phyloP scores from a whole-genome alignment of 257 asterid genomes.

The Petunia secreta region DNA sequence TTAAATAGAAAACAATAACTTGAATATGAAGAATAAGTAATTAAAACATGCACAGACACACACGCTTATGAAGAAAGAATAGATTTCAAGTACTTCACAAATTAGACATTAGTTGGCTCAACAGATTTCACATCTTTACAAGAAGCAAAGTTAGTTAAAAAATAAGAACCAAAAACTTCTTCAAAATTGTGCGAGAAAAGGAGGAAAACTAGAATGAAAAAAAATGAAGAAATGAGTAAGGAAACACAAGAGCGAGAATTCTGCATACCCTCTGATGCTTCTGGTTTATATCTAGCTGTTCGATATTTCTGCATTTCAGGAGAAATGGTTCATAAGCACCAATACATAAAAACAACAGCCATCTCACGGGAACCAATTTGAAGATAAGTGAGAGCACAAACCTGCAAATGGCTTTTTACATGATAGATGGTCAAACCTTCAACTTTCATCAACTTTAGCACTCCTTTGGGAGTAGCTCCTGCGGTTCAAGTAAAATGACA shows the following conservation, averaged over 20 bases:
- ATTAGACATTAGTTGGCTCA: background rate
- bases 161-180: conserved; percentile 18
- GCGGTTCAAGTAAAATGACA: conserved; percentile 26
- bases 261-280: conserved; percentile 70
- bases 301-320: conserved; percentile 78
- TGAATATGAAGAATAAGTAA: conserved; percentile 8
- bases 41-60: conserved; percentile 14
- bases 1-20: conserved; percentile 1
- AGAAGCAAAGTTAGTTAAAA: background rate
- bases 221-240: conserved; percentile 25
- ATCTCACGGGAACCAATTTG: conserved; percentile 23
- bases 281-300: conserved; percentile 89
- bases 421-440: conserved; percentile 85
- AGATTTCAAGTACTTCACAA: conserved; percentile 16
- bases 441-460: conserved; percentile 78
- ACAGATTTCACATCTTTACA: conserved; percentile 13
- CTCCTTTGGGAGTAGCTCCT: conserved; percentile 97
- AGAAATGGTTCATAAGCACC: conserved; percentile 29
- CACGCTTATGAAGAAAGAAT: background rate
- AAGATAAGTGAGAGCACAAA: conserved; percentile 30
- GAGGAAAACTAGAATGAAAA: conserved; percentile 21
- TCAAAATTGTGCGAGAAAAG: background rate
- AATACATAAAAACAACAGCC: conserved; percentile 29
- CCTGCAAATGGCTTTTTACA: conserved; percentile 94
- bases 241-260: conserved; percentile 4